Base-by-base conservation (phyloP, 2,329 filamentous ascomycete genomes). In the Stagonosporopsis rhizophila region DNA sequence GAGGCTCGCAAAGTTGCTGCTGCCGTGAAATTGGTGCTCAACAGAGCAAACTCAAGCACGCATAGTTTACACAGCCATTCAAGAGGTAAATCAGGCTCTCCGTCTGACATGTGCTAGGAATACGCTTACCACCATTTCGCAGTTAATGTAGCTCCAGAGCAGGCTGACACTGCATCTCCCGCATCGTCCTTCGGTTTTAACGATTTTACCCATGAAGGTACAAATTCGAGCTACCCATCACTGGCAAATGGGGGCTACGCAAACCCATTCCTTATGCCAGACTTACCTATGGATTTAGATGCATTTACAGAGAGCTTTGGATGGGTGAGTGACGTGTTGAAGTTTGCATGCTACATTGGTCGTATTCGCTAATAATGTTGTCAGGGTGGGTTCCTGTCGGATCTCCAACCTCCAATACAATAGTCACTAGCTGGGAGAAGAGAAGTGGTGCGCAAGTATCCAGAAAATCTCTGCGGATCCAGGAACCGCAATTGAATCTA, bases 1-100 rank as follows among this genome's bases (percentile, higher is more conserved):
- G 72, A 75, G 52, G 72, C 71, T 6, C 57, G 59, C 7, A 74
- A 65, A 46, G 70, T 71, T 38, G 65, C 65, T 15, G 62, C 69
- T 19, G 71, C 71, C 3, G 62, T 72, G 15, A 66, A 56, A 20
- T 23, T 72, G 34, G 66, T 75, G 11, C 64, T 75, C 8, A 48
- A 59, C 2, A 74, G 70, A 58, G 64, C 58, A 23, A 50, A 47
- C 7, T 45, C 56, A 7, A 53, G 27, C 15, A 45, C 39, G 1
- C 37, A 44, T 12, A 40, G 40, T 5, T n/a, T 25, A 17, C 23
- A 32, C 7, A 44, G 46, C 1, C 37, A 52, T 8, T 14, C 56
- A 17, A 39, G 51, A n/a, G 41, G 65, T 67, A 23, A 58, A 62
- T 50, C 2, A 17, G 32, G 7, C n/a, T 8, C 4, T 15, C 15